Percentiles rank a stretch among this genome's conserved stretches.
Conservation (phyloP, 129 eudicot species). For the Daucus carota region DH1_v3.0 NC_030384.2:43324001-43324500, state of each 20-base stretch:
- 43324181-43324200: neutral
- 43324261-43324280: neutral
- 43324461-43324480: neutral
- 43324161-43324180: neutral
- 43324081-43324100: neutral
- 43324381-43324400: conserved; percentile 88
- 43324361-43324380: conserved; percentile 84
- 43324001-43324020: neutral
- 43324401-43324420: conserved; percentile 81
- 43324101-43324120: neutral
- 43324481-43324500: conserved; percentile 1
- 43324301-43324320: neutral
- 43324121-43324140: neutral
- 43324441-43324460: neutral
- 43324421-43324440: conserved; percentile 83
- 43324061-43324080: no score
- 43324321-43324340: neutral
- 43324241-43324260: neutral
- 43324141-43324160: neutral
- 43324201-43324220: neutral
- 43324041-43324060: no score
- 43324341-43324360: neutral
- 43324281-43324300: neutral
- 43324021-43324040: neutral
- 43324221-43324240: neutral